Evolutionary conservation across 805 yeast species (phyloP).

Genomic region (Schwanniomyces pseudopolymorphus): DNA sequence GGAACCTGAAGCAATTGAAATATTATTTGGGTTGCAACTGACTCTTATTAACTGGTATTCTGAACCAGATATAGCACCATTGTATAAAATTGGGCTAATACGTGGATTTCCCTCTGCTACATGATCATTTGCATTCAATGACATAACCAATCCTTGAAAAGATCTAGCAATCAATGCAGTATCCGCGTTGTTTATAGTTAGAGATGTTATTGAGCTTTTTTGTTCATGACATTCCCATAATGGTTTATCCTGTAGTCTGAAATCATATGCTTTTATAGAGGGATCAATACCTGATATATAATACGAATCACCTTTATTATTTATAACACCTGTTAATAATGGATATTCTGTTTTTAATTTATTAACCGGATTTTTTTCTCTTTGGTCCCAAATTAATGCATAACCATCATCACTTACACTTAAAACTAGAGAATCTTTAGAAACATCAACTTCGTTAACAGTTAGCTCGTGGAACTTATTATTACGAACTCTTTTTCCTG

Average conservation of each 20-base stretch:
- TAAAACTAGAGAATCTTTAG: conserved; percentile 27
- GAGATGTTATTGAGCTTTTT: conserved; percentile 57
- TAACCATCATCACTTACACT: conserved; percentile 70
- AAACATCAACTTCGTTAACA: conserved; percentile 54
- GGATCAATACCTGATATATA: conserved; percentile 73
- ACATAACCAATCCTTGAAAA: conserved; percentile 55
- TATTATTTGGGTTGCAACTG: conserved; percentile 41
- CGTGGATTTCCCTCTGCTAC: conserved; percentile 41
- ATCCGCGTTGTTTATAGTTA: conserved; percentile 48
- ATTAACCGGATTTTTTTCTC: conserved; percentile 47
- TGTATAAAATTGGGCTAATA: conserved; percentile 47
- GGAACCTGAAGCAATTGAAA: conserved; percentile 56
- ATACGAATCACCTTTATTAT: conserved; percentile 39
- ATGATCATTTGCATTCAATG: conserved; percentile 52
- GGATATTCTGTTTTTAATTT: conserved; percentile 55
- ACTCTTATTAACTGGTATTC: conserved; percentile 55
- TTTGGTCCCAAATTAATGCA: conserved; percentile 61
- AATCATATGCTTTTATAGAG: conserved; percentile 57
- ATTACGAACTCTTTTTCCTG: conserved; percentile 56
- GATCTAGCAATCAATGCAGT: conserved; percentile 51
- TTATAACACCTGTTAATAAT: conserved; percentile 45
- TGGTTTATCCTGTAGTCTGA: conserved; percentile 40
- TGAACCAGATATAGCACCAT: conserved; percentile 55
- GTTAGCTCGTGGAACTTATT: conserved; percentile 50
- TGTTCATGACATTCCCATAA: conserved; percentile 45